These are phyloP conservation scores for Solanum chiquidenum DNA, from an alignment of 257 asterid species.

Conservation along the genomic window DNA sequence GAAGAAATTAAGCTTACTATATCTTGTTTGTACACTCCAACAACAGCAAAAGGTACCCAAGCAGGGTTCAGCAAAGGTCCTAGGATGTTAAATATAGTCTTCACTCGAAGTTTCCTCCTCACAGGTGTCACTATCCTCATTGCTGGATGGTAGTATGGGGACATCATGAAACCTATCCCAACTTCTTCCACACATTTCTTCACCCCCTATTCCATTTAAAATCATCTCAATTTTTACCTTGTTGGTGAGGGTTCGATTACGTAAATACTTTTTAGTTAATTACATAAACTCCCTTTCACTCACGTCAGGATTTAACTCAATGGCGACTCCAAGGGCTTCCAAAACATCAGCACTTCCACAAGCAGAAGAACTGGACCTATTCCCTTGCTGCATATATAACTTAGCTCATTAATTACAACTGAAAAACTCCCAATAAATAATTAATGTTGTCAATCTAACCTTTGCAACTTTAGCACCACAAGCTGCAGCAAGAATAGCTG, in stretches of 20 bases:
- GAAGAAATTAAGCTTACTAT: too few species aligned
- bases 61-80: conserved; percentile 66
- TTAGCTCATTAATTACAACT: background rate
- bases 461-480: conserved; percentile 87
- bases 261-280: background rate
- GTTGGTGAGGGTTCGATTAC: background rate
- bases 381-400: conserved; percentile 59
- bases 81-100: conserved; percentile 58
- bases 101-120: conserved; percentile 58
- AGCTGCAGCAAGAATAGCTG: conserved; percentile 84
- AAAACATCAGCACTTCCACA: conserved; percentile 92
- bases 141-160: conserved; percentile 61
- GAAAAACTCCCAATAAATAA: background rate
- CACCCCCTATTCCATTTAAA: conserved; percentile 30
- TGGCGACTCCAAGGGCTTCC: conserved; percentile 65
- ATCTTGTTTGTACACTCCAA: conserved; percentile 54
- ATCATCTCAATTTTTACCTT: background rate
- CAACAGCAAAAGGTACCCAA: conserved; percentile 55
- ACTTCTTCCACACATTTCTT: conserved; percentile 43
- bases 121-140: conserved; percentile 60
- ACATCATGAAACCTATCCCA: conserved; percentile 73
- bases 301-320: conserved; percentile 60
- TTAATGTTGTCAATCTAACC: conserved; percentile 16
- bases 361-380: conserved; percentile 77
- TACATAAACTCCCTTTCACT: background rate